phyloP scores from a whole-genome alignment of 805 yeast genomes.

The Candida ovalis region DNA sequence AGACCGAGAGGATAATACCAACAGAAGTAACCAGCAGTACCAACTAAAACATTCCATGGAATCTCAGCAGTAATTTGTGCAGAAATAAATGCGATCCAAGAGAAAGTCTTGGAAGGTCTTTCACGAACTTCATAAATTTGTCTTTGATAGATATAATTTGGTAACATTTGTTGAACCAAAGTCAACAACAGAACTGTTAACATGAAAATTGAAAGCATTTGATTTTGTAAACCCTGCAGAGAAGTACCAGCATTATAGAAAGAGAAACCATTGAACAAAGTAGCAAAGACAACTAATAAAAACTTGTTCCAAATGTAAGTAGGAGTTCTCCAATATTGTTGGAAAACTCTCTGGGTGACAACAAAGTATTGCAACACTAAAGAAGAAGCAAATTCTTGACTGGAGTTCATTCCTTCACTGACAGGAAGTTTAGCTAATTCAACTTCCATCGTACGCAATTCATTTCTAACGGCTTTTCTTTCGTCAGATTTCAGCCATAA shows the following conservation, averaged over 20 bases:
- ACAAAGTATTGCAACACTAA: slow-evolving; percentile 37
- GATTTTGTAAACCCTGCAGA: slow-evolving; percentile 72
- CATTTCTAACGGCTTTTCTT: slow-evolving; percentile 51
- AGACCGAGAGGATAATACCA: slow-evolving; percentile 76
- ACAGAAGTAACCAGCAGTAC: slow-evolving; percentile 58
- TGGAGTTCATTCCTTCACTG: slow-evolving; percentile 31
- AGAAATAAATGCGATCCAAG: slow-evolving; percentile 59
- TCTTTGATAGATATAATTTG: slow-evolving; percentile 58
- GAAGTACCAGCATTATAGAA: slow-evolving; percentile 63
- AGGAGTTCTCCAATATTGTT: slow-evolving; percentile 66
- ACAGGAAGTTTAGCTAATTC: slow-evolving; percentile 43
- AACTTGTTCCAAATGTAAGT: slow-evolving; percentile 55
- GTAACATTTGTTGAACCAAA: slow-evolving; percentile 58
- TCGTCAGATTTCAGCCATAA: slow-evolving; percentile 76
- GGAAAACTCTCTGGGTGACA: slow-evolving; percentile 48
- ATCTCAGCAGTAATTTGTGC: slow-evolving; percentile 64
- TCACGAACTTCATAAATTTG: slow-evolving; percentile 70
- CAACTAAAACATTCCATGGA: slow-evolving; percentile 59
- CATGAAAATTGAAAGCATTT: slow-evolving; percentile 76
- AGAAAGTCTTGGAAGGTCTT: slow-evolving; percentile 66
- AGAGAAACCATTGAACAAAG: slow-evolving; percentile 65
- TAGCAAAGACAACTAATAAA: slow-evolving; percentile 46
- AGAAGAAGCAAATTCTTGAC: slow-evolving; percentile 41
- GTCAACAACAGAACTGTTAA: slow-evolving; percentile 54
- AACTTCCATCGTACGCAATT: slow-evolving; percentile 59